A percentile compares a stretch with the other conserved stretches of the same genome.
phyloP scores from a whole-genome alignment of 177 flowering plant genomes.

The Viscum album region DNA sequence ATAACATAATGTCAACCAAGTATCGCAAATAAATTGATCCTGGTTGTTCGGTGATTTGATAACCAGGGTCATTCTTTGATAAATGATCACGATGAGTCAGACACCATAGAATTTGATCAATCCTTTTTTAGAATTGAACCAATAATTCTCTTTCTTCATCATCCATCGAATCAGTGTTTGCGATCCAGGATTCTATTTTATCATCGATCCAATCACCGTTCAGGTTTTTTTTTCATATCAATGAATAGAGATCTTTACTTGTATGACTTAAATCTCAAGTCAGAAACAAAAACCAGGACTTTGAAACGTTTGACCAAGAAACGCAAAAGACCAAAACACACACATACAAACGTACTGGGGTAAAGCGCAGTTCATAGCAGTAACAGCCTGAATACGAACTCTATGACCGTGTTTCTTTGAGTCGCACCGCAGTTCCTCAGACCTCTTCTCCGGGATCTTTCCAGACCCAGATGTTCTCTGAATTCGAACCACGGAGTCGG shows the following conservation, averaged over 20 bases:
- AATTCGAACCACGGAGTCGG: no score
- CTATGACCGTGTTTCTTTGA: slow-evolving; percentile 26
- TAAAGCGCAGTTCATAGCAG: slow-evolving; percentile 48
- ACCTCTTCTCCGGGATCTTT: slow-evolving; percentile 27
- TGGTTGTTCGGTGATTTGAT: no score
- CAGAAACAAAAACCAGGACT: neutral
- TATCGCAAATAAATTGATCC: no score
- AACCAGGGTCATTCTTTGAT: neutral
- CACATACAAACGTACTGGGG: slow-evolving; percentile 34
- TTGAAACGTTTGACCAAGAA: neutral
- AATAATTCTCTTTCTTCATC: no score
- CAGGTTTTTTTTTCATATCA: no score
- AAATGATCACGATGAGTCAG: neutral
- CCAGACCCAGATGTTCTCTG: slow-evolving; percentile 18
- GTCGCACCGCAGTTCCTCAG: slow-evolving; percentile 37
- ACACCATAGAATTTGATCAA: neutral
- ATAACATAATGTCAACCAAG: no score
- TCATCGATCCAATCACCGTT: no score
- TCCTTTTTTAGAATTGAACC: neutral
- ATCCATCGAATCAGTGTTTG: no score
- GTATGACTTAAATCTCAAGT: no score
- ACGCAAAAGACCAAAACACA: neutral
- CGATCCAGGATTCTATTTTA: no score
- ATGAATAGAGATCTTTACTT: no score
- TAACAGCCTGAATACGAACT: slow-evolving; percentile 31